A percentile compares a stretch with the other conserved stretches of the same genome.
Evolutionary conservation across 1,284 basidiomycete species (phyloP).

Genomic region (Fistulinella cinereoalba): DNA sequence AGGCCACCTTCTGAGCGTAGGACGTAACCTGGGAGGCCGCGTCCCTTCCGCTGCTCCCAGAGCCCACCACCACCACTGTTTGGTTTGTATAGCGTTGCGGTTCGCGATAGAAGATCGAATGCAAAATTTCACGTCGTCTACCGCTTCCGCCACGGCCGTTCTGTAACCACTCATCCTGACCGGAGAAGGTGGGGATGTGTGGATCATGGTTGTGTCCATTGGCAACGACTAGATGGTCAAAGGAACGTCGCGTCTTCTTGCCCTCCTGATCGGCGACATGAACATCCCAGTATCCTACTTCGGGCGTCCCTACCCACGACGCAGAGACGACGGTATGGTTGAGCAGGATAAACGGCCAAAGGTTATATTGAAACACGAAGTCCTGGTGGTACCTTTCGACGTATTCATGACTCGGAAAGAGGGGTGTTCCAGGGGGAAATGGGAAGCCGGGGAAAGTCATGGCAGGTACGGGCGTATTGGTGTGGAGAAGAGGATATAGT

Average conservation of each 20-base stretch:
- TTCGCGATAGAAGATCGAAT: constrained; percentile 54
- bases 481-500: constrained; percentile 51
- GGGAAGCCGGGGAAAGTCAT: constrained; percentile 56
- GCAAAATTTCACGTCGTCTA: constrained; percentile 40
- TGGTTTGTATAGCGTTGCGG: constrained; percentile 43
- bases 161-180: constrained; percentile 47
- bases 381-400: constrained; percentile 47
- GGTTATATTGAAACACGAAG: constrained; percentile 39
- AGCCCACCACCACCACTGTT: constrained; percentile 51
- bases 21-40: constrained; percentile 41
- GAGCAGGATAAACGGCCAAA: constrained; percentile 41
- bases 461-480: constrained; percentile 51
- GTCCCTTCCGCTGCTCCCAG: constrained; percentile 50
- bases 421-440: constrained; percentile 46
- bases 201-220: constrained; percentile 54
- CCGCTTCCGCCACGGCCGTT: constrained; percentile 22
- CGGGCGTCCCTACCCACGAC: constrained; percentile 43
- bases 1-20: constrained; percentile 42
- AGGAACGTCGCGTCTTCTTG: constrained; percentile 22
- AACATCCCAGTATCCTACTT: constrained; percentile 46
- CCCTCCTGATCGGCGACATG: constrained; percentile 22
- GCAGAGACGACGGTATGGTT: constrained; percentile 46
- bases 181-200: constrained; percentile 42
- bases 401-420: constrained; percentile 49
- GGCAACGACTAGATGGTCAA: constrained; percentile 55